Conservation (phyloP, 345 rosid species). For the Syzygium grande region DNA sequence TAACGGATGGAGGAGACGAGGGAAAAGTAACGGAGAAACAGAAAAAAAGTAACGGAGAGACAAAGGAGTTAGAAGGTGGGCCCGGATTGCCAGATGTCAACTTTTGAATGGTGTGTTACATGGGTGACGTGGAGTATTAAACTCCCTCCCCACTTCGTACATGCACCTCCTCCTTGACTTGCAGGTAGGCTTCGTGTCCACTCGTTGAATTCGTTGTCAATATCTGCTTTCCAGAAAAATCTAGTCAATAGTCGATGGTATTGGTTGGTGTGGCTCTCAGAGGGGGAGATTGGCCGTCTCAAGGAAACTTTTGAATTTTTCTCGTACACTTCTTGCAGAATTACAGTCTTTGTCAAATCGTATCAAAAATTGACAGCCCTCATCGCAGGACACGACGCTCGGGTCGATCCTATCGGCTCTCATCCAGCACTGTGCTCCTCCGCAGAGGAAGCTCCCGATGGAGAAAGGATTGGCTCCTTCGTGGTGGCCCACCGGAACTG, state of each 20-base stretch:
- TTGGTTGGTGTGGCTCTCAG: not conserved
- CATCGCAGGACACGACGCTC: conserved; percentile 29
- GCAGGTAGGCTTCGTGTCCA: conserved; percentile 18
- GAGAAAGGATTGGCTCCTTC: conserved; percentile 61
- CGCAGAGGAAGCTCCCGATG: conserved; percentile 50
- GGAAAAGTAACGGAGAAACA: too few species aligned
- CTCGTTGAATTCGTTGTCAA: not conserved
- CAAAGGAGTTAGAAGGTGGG: too few species aligned
- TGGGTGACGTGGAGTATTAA: too few species aligned
- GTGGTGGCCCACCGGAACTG: conserved; percentile 63
- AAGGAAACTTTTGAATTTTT: not conserved
- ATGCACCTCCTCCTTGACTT: conserved; percentile 46
- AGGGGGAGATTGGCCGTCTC: not conserved
- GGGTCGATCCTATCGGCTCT: conserved; percentile 64
- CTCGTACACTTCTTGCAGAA: not conserved
- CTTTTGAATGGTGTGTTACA: too few species aligned
- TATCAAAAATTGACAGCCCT: not conserved
- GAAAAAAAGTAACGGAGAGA: too few species aligned
- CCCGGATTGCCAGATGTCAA: too few species aligned
- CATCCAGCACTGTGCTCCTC: conserved; percentile 60
- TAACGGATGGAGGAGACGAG: too few species aligned
- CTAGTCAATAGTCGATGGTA: not conserved
- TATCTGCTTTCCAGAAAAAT: not conserved
- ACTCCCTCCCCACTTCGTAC: too few species aligned
- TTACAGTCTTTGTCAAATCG: not conserved